These are phyloP conservation scores for Ophiocordyceps robertsii DNA, from an alignment of 2,329 filamentous ascomycete genomes.

Conservation along the genomic window DNA sequence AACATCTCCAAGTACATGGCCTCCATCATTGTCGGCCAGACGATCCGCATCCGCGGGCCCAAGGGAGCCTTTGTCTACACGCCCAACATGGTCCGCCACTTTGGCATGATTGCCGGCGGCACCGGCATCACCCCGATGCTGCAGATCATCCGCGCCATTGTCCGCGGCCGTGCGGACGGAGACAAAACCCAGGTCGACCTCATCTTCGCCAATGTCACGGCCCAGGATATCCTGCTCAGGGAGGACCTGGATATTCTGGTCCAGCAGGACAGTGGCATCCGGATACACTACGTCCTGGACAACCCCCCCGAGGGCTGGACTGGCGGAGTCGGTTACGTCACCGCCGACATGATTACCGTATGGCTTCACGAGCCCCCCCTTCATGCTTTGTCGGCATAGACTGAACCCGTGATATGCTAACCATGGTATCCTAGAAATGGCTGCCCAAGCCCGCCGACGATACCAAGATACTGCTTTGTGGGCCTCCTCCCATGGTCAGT, in stretches of 20 bases:
- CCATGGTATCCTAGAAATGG: conserved; percentile 39
- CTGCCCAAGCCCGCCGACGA: conserved; percentile 74
- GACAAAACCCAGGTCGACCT: conserved; percentile 85
- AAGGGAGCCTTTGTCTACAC: conserved; percentile 98
- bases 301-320: conserved; percentile 87
- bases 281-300: conserved; percentile 91
- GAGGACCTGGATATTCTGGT: conserved; percentile 78
- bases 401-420: neutral
- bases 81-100: conserved; percentile 90
- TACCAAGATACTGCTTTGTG: conserved; percentile 89
- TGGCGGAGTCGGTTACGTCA: conserved; percentile 90
- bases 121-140: conserved; percentile 98
- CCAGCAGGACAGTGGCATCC: conserved; percentile 66
- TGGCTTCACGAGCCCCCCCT: conserved; percentile 10
- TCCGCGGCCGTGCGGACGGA: conserved; percentile 63
- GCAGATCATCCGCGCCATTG: conserved; percentile 84
- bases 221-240: conserved; percentile 82
- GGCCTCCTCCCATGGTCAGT: conserved; percentile 90
- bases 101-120: conserved; percentile 96
- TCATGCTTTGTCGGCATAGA: neutral
- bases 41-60: conserved; percentile 81
- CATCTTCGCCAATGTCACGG: conserved; percentile 93
- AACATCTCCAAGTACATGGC: conserved; percentile 95
- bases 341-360: conserved; percentile 87
- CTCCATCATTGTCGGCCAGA: conserved; percentile 67